These are phyloP conservation scores for Symbiodinium natans DNA, from an alignment of 73 alveolate species.

Conservation along the genomic window DNA sequence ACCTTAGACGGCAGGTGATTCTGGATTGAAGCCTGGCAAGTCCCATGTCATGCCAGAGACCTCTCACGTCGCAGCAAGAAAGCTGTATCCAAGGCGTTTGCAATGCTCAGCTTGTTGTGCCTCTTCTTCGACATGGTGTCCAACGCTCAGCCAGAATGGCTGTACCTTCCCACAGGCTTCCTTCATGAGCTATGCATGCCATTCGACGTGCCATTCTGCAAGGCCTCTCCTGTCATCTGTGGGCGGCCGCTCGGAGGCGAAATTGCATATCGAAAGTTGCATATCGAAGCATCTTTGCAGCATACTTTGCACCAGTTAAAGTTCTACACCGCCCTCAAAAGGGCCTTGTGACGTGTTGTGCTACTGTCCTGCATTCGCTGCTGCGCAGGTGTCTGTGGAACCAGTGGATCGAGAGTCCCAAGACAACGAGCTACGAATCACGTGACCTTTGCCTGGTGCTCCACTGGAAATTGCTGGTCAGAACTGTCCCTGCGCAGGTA, in stretches of 20 bases:
- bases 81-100: constrained; percentile 11
- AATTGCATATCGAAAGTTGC: background rate
- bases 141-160: background rate
- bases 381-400: constrained; percentile 36
- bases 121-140: constrained; percentile 72
- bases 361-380: background rate
- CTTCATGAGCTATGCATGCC: no score
- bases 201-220: no score
- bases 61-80: no score
- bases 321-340: background rate
- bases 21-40: no score
- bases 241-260: constrained; percentile 82
- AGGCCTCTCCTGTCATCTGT: constrained; percentile 69
- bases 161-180: background rate
- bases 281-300: no score
- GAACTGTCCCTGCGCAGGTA: background rate
- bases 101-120: constrained; percentile 86
- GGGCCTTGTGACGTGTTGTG: background rate
- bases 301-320: no score
- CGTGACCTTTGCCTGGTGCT: constrained; percentile 37
- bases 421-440: constrained; percentile 66
- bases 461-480: no score
- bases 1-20: background rate
- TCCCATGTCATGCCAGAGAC: no score
- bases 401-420: constrained; percentile 41